Percentiles rank a stretch among this genome's conserved stretches.
Evolutionary conservation across 306 rosid species (phyloP).

Genomic region (Prinsepia uniflora): DNA sequence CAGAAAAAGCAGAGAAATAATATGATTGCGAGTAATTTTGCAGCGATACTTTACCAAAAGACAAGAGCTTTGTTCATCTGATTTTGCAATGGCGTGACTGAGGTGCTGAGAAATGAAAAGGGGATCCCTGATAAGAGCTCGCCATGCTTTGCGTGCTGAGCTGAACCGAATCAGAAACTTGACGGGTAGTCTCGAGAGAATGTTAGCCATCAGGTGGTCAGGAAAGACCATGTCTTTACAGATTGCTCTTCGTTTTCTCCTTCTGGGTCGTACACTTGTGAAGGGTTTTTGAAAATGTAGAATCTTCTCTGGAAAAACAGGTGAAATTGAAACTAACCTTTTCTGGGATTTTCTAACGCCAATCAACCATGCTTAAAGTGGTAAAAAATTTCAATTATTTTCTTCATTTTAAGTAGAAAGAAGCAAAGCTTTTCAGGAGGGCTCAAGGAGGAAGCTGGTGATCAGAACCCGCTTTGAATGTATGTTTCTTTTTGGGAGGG

Average conservation of each 20-base stretch:
- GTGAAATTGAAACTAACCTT: no score
- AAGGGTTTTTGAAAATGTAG: not conserved
- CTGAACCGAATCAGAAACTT: not conserved
- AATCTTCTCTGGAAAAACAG: no score
- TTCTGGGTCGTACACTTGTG: not conserved
- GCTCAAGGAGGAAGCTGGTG: no score
- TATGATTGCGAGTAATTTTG: not conserved
- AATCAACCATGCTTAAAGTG: no score
- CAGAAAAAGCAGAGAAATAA: not conserved
- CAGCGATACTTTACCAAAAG: conserved; percentile 1
- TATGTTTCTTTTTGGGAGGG: no score
- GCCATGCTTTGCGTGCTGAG: not conserved
- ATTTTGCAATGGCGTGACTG: not conserved
- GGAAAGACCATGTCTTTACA: not conserved
- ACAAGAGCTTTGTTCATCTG: not conserved
- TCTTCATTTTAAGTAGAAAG: no score
- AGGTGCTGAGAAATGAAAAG: conserved; percentile 1
- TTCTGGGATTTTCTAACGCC: no score
- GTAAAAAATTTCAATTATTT: no score
- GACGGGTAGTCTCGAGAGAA: not conserved
- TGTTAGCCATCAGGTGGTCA: not conserved
- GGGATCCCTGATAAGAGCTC: not conserved
- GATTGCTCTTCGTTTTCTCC: not conserved
- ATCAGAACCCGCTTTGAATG: no score
- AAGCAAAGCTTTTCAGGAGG: no score